Percentiles rank a stretch among this genome's conserved stretches.
Conservation (phyloP, 129 eudicot genomes). For the Lonicera japonica region DNA sequence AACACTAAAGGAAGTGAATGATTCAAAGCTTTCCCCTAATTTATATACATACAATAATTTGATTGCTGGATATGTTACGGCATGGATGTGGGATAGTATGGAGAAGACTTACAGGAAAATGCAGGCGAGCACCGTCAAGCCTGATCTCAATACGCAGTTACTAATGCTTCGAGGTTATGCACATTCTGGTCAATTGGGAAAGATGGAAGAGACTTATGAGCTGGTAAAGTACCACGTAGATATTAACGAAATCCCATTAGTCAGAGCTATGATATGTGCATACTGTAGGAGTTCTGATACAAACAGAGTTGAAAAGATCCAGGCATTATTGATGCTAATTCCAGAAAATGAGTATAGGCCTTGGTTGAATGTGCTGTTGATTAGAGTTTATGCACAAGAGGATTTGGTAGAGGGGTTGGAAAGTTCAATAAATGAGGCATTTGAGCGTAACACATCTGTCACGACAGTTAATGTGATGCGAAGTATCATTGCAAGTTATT, state of each 20-base stretch:
- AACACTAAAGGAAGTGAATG: slow-evolving; percentile 32
- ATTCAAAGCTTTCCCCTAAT: slow-evolving; percentile 37
- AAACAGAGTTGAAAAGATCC: slow-evolving; percentile 45
- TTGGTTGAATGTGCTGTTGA: slow-evolving; percentile 70
- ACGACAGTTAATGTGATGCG: slow-evolving; percentile 37
- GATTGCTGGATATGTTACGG: slow-evolving; percentile 69
- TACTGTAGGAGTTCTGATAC: slow-evolving; percentile 45
- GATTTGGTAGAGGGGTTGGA: slow-evolving; percentile 64
- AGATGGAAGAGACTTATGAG: slow-evolving; percentile 74
- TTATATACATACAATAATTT: slow-evolving; percentile 51
- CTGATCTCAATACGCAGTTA: slow-evolving; percentile 44
- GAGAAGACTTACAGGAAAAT: slow-evolving; percentile 48
- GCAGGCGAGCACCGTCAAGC: slow-evolving; percentile 38
- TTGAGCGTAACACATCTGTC: slow-evolving; percentile 47
- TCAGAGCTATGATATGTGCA: slow-evolving; percentile 68
- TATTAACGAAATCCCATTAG: slow-evolving; percentile 24
- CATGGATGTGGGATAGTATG: slow-evolving; percentile 97
- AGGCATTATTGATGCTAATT: slow-evolving; percentile 43
- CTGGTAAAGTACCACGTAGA: slow-evolving; percentile 30
- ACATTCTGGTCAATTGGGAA: slow-evolving; percentile 52
- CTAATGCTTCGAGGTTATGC: slow-evolving; percentile 95
- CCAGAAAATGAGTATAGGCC: slow-evolving; percentile 63
- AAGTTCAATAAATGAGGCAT: slow-evolving; percentile 54
- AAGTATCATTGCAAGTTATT: slow-evolving; percentile 44
- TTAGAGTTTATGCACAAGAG: slow-evolving; percentile 67